A percentile compares a stretch with the other conserved stretches of the same genome.
These are phyloP conservation scores for Colletotrichum liriopes DNA, from an alignment of 2,329 filamentous ascomycete species.

Conservation along the genomic window DNA sequence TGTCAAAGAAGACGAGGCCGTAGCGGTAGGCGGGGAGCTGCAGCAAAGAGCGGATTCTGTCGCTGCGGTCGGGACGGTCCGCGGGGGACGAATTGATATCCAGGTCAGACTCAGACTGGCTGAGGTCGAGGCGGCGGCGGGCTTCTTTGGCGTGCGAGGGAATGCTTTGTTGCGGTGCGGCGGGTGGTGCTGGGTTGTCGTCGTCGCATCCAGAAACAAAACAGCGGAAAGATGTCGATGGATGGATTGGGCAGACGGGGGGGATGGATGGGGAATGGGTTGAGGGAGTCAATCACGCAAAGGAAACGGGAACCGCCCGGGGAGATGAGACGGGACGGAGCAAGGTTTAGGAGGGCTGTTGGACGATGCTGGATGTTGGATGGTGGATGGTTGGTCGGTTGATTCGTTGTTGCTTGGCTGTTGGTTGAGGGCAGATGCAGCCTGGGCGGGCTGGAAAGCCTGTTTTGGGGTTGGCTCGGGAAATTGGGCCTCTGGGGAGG, in stretches of 20 bases:
- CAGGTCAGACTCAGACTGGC: background rate
- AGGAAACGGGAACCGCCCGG: background rate
- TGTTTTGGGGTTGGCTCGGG: background rate
- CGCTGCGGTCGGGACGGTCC: background rate
- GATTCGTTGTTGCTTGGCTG: background rate
- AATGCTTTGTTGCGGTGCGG: background rate
- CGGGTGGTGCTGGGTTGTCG: background rate
- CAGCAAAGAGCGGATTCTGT: background rate
- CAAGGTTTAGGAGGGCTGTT: background rate
- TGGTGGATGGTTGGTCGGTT: background rate
- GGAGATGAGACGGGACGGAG: no score
- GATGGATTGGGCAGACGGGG: background rate
- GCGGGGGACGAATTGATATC: background rate
- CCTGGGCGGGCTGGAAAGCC: background rate
- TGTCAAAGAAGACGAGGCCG: background rate
- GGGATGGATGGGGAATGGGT: background rate
- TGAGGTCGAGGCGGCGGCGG: background rate
- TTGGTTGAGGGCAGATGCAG: background rate
- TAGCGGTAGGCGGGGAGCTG: background rate
- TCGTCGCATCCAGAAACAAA: background rate
- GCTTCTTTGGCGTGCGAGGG: background rate
- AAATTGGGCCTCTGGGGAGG: no score
- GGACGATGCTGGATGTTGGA: background rate
- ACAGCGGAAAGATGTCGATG: background rate
- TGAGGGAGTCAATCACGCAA: background rate